phyloP scores from a whole-genome alignment of 495 filamentous ascomycete genomes.

The Lichenothelia convexa region DNA sequence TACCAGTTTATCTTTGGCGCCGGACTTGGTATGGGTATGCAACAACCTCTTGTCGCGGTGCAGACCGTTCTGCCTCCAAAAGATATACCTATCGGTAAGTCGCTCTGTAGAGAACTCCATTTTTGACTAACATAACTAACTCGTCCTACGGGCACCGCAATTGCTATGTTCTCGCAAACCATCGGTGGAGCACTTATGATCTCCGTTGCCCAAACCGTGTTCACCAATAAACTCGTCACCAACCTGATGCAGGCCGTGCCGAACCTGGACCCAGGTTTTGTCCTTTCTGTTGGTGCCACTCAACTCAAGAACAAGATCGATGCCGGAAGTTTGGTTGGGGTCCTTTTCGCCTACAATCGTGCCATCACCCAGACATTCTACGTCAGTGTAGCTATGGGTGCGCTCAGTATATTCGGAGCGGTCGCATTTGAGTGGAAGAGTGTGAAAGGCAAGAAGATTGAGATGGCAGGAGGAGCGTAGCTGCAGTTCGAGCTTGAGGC shows the following conservation, averaged over 20 bases:
- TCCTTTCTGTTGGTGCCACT: conserved; percentile 50
- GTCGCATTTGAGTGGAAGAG: conserved; percentile 55
- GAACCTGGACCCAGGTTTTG: conserved; percentile 25
- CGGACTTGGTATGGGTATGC: conserved; percentile 51
- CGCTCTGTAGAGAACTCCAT: conserved; percentile 36
- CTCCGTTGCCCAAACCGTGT: conserved; percentile 54
- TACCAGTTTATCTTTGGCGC: conserved; percentile 54
- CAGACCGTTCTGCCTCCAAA: conserved; percentile 42
- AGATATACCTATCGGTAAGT: conserved; percentile 49
- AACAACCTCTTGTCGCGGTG: conserved; percentile 47
- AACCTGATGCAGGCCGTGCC: conserved; percentile 34
- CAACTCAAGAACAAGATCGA: conserved; percentile 33
- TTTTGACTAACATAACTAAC: conserved; percentile 3
- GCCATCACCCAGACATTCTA: conserved; percentile 51
- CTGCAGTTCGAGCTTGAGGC: no score
- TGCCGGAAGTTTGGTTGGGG: conserved; percentile 15
- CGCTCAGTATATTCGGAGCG: conserved; percentile 40
- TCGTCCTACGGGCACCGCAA: no score
- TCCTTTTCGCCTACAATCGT: conserved; percentile 52
- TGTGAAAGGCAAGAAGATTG: conserved; percentile 71
- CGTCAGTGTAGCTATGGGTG: conserved; percentile 45
- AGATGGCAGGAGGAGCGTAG: no score
- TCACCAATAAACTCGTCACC: conserved; percentile 47
- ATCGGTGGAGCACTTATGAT: conserved; percentile 53
- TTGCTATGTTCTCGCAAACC: conserved; percentile 50